These are phyloP conservation scores for Fusarium keratoplasticum DNA, from an alignment of 2,329 filamentous ascomycete genomes.

Conservation along the genomic window DNA sequence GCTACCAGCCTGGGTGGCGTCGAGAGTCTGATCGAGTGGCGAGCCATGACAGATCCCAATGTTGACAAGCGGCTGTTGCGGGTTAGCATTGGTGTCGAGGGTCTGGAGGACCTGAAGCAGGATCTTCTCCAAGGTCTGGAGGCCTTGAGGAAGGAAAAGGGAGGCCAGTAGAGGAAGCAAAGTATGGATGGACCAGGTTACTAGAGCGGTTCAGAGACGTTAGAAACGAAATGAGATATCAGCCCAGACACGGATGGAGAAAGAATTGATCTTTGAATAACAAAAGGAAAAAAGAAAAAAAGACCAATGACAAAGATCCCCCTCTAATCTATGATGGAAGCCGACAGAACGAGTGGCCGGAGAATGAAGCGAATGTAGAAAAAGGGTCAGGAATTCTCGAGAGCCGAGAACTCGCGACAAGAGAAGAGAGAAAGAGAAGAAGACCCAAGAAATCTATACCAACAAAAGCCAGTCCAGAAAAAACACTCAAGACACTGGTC, in stretches of 20 bases:
- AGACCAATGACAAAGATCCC: neutral
- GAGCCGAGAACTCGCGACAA: constrained; percentile 1
- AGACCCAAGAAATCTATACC: neutral
- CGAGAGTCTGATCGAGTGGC: constrained; percentile 97
- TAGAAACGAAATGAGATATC: constrained; percentile 1
- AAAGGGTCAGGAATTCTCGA: constrained; percentile 2
- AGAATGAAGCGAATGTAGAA: neutral
- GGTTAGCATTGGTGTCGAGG: constrained; percentile 89
- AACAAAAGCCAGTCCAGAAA: constrained; percentile 1
- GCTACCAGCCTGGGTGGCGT: constrained; percentile 94
- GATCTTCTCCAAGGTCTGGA: constrained; percentile 78
- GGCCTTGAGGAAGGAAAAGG: constrained; percentile 55
- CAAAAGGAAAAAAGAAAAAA: neutral
- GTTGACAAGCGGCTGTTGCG: constrained; percentile 81
- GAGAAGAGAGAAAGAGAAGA: neutral
- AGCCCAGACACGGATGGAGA: neutral
- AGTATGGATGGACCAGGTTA: neutral
- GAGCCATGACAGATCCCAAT: constrained; percentile 82
- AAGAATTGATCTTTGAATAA: constrained; percentile 1
- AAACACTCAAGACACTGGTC: constrained; percentile 5
- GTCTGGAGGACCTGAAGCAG: constrained; percentile 82
- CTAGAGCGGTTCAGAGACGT: neutral
- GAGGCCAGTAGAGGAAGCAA: neutral
- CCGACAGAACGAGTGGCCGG: neutral
- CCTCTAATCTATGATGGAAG: constrained; percentile 5